Evolutionary conservation across 352 stramenopile genomes (phyloP).

Genomic region (Globisporangium polare): DNA sequence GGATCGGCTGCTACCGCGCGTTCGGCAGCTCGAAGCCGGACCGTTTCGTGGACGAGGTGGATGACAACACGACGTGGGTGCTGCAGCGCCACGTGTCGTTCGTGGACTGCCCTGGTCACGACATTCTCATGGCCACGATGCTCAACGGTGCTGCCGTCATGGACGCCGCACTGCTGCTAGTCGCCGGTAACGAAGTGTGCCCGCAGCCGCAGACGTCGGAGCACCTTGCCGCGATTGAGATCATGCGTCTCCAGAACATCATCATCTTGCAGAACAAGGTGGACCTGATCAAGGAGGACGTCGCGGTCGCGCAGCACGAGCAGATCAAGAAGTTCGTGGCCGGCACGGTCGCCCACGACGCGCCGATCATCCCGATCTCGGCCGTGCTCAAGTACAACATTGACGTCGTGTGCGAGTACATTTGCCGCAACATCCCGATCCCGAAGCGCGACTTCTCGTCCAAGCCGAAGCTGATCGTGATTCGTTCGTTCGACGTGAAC

Average conservation of each 20-base stretch:
- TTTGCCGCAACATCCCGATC: conserved; percentile 98
- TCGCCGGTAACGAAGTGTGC: conserved; percentile 98
- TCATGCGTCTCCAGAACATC: conserved; percentile 99
- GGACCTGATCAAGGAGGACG: conserved; percentile 99
- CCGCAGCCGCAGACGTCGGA: conserved; percentile 99
- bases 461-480: conserved; percentile 98
- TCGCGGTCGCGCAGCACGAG: conserved; percentile 97
- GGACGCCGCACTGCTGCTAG: conserved; percentile 98
- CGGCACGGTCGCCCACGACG: conserved; percentile 92
- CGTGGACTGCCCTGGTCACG: conserved; percentile 99
- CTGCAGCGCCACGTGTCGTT: conserved; percentile 98
- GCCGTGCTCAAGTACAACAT: conserved; percentile 99
- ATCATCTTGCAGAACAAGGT: conserved; percentile 99
- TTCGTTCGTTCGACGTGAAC: conserved; percentile 99
- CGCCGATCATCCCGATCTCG: conserved; percentile 99
- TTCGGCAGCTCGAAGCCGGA: conserved; percentile 88
- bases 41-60: conserved; percentile 79
- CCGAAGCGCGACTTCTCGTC: conserved; percentile 98
- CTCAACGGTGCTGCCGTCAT: conserved; percentile 99
- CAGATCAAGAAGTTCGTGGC: conserved; percentile 92
- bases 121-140: conserved; percentile 99
- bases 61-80: conserved; percentile 89
- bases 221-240: conserved; percentile 99
- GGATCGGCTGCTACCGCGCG: conserved; percentile 86
- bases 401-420: conserved; percentile 99